Evolutionary conservation across 106 monocot species (phyloP), one percentile per base, ranked within the genome.

Genomic region (Allium cepa): DNA sequence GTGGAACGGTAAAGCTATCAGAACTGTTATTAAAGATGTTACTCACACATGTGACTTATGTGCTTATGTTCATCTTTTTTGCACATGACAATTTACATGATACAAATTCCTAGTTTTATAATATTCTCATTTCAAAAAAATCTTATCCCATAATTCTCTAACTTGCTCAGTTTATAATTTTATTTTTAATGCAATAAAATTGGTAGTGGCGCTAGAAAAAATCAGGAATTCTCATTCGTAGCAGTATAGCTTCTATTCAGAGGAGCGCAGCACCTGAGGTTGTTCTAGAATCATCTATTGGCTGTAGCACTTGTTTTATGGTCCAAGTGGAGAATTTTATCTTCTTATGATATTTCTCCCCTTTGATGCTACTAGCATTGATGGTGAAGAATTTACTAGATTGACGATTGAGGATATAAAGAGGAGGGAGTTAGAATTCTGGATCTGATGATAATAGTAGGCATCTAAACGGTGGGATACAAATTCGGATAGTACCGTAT

Each of bases 351-450:
- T 22, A 22, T 22, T 22, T 22, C 22, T 22, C 22, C 22, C 70
- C 57, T n/a, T 74, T 91, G 96, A 96, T 96, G 88, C 75, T 96
- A 49, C 91, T 96, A 80, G 96, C 96, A 28, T 73, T 96, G 12
- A 96, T 96, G 96, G 91, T 84, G 96, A 91, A 82, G 95, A 91
- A 36, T 96, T 88, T 78, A 96, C 88, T 70, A 91, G 96, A 68
- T 91, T 88, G 47, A 64, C 86, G 13, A 86, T 88, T 73, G 88
- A 88, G 73, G 91, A 91, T 79, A 72, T 81, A 72, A 83, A 59
- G 52, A 83, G 59, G 71, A 86, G 22, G 22, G 22, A 1, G 22
- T 22, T 22, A 1, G 22, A 22, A 75, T 45, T 83, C 88, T 69
- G 96, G 83, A 69, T 84, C 88, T 52, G 91, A 96, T 84, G 88